phyloP scores from a whole-genome alignment of 805 yeast species.

The Kurtzmaniella cleridarum region DNA sequence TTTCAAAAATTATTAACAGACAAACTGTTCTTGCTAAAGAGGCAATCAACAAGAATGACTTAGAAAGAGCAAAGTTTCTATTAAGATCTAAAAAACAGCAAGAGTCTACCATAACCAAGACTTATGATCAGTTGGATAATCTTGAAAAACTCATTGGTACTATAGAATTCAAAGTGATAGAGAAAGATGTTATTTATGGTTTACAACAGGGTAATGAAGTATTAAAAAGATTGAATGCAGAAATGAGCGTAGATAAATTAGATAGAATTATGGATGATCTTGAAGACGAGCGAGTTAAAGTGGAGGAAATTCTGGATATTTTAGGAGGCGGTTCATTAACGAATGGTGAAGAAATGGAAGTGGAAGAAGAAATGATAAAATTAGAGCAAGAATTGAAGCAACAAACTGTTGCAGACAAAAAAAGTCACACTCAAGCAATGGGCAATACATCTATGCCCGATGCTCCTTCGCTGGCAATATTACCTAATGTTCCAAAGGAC shows the following conservation, averaged over 20 bases:
- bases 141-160: conserved; percentile 73
- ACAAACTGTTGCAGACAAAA: conserved; percentile 1
- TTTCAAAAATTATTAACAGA: conserved; percentile 49
- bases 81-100: conserved; percentile 80
- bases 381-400: conserved; percentile 41
- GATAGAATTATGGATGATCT: conserved; percentile 80
- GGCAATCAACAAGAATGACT: conserved; percentile 49
- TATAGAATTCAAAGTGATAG: conserved; percentile 86
- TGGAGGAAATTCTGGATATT: conserved; percentile 61
- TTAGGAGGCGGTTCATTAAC: conserved; percentile 41
- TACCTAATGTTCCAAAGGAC: conserved; percentile 3
- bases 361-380: conserved; percentile 56
- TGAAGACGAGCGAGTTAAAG: conserved; percentile 75
- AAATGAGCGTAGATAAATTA: conserved; percentile 72
- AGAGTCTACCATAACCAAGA: conserved; percentile 59
- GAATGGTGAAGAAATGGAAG: conserved; percentile 50
- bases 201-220: conserved; percentile 76
- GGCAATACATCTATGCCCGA: conserved; percentile 5
- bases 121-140: conserved; percentile 73
- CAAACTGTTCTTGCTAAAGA: conserved; percentile 60
- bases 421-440: neutral
- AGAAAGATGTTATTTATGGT: conserved; percentile 78
- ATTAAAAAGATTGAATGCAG: conserved; percentile 68
- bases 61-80: conserved; percentile 60
- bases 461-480: conserved; percentile 4